phyloP scores from a whole-genome alignment of 2,329 filamentous ascomycete species.

The Diplodia intermedia region DNA sequence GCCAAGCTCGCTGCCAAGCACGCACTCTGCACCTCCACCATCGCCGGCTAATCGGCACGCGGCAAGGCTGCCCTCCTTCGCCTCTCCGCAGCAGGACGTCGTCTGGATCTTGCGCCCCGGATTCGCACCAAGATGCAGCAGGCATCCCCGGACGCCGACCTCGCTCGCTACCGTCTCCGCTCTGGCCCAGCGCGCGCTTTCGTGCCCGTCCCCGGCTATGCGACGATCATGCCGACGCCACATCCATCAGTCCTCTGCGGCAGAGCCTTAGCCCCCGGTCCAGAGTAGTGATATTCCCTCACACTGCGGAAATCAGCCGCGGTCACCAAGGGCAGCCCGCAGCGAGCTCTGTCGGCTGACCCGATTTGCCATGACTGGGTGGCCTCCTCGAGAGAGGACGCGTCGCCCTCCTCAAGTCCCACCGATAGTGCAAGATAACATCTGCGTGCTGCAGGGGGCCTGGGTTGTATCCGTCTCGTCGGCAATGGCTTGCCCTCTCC shows the following conservation, averaged over 20 bases:
- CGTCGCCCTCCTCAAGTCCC: constrained; percentile 2
- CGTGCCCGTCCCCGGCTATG: not conserved
- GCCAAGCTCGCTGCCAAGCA: not conserved
- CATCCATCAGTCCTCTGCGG: not conserved
- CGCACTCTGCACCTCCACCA: not conserved
- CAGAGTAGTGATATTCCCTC: not conserved
- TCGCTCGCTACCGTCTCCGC: not conserved
- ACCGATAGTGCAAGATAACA: not conserved
- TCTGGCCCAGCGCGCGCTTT: not conserved
- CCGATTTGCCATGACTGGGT: constrained; percentile 17
- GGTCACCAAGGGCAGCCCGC: not conserved
- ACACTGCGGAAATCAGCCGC: constrained; percentile 12
- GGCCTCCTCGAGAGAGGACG: not conserved
- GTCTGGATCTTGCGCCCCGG: constrained; percentile 2
- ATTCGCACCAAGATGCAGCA: constrained; percentile 4
- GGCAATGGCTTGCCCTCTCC: constrained; percentile 12
- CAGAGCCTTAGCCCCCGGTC: not conserved
- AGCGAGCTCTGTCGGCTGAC: constrained; percentile 13
- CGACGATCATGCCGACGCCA: constrained; percentile 12
- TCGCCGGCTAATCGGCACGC: constrained; percentile 23
- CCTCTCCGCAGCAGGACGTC: constrained; percentile 12
- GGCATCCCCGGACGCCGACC: constrained; percentile 8
- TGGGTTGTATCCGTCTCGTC: not conserved
- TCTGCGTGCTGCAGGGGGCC: constrained; percentile 9
- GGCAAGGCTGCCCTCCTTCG: not conserved